Base-by-base conservation (phyloP, 768 basidiomycete genomes). In the Symmetrospora coprosmae region DNA sequence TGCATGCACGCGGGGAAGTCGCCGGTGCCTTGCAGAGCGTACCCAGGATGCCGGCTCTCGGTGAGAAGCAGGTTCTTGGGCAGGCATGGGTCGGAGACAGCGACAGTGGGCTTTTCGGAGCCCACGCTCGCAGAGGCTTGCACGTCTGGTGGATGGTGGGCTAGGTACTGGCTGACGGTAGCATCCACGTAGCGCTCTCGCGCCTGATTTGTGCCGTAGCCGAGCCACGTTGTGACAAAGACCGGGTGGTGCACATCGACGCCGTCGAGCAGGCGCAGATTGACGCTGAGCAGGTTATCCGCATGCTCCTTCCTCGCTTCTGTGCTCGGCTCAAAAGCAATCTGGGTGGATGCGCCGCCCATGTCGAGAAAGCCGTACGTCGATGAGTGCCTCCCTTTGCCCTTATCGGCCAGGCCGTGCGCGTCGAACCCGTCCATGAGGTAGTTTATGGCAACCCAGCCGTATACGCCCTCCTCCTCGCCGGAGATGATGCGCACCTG, bases 391-490 rank as follows among this genome's bases (percentile, higher is more conserved):
- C 78, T 70, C 52, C 72, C 74, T 60, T 60, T 25, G 40, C 59
- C 46, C 0, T 76, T 72, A 9, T 78, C 77, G 5, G 59, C 55
- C 46, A 67, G 62, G 40, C 47, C 71, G 69, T 52, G 72, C 9
- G 60, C 61, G 65, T 70, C 73, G 69, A 99, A 99, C 1, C 91
- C 92, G 69, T 97, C 86, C 87, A 96, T 91, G 48, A 97, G 82
- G 72, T 99, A 97, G 73, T 97, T 99, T 67, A 97, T 89, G 0
- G 91, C 90, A 59, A 99, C 89, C 94, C 94, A 99, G 0, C 94
- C 94, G 73, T 90, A 97, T 40, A 97, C 75, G 0, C 94, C 94
- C 70, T 99, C 94, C 73, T 99, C 94, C 73, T 97, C 91, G 61
- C 94, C 94, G 2, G 87, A 87, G 68, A 97, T 97, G 64, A 97